A percentile compares a stretch with the other conserved stretches of the same genome.
Evolutionary conservation across 2,329 filamentous ascomycete genomes (phyloP).

Genomic region (Ophiostoma populinum): DNA sequence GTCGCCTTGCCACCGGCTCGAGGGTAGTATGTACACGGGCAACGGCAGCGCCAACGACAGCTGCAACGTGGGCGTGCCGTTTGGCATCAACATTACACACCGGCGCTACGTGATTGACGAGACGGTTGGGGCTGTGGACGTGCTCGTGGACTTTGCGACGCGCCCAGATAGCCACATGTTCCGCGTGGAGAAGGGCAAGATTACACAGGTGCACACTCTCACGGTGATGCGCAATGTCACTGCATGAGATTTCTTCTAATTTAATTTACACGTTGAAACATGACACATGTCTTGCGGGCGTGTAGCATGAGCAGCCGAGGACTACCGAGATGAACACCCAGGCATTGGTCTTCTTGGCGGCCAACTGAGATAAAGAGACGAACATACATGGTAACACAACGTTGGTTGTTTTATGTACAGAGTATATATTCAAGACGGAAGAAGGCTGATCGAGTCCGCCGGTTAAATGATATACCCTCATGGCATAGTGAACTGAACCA

Average conservation of each 20-base stretch:
- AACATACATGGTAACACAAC: too few species aligned
- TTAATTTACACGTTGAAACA: neutral
- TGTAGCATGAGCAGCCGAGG: slow-evolving; percentile 1
- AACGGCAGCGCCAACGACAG: too few species aligned
- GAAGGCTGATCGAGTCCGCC: too few species aligned
- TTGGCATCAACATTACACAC: slow-evolving; percentile 11
- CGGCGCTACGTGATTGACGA: slow-evolving; percentile 17
- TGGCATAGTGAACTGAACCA: too few species aligned
- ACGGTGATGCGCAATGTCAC: slow-evolving; percentile 13
- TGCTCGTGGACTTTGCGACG: slow-evolving; percentile 16
- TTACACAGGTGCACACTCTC: slow-evolving; percentile 19
- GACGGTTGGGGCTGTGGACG: slow-evolving; percentile 13
- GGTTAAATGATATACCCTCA: too few species aligned
- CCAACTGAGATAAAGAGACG: neutral
- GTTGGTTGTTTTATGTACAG: too few species aligned
- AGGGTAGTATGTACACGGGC: too few species aligned
- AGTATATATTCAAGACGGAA: too few species aligned
- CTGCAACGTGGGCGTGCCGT: slow-evolving; percentile 13
- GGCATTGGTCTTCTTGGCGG: neutral
- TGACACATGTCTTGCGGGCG: neutral
- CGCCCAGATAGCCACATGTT: slow-evolving; percentile 20
- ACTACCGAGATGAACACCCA: neutral
- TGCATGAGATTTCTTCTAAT: too few species aligned
- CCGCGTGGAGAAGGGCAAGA: slow-evolving; percentile 17
- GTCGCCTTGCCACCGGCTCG: too few species aligned